phyloP scores from a whole-genome alignment of 106 monocot species.

The Acanthochlamys bracteata region DNA sequence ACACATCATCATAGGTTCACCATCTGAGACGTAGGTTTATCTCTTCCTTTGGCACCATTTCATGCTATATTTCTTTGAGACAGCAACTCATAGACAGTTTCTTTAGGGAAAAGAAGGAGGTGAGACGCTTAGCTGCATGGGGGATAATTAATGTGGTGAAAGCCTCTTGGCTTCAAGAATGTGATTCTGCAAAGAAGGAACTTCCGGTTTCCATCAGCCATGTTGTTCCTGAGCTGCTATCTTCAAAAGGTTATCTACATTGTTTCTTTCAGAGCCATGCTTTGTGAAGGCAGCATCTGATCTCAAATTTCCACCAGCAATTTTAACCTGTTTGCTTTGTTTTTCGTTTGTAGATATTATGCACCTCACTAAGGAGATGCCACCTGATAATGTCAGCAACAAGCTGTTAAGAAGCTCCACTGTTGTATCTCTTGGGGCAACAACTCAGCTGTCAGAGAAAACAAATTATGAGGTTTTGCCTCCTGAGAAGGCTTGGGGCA shows the following conservation, averaged over 20 bases:
- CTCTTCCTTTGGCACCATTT: neutral
- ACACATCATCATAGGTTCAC: conserved; percentile 79
- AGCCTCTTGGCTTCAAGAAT: conserved; percentile 82
- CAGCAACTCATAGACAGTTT: neutral
- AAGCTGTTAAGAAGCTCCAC: conserved; percentile 26
- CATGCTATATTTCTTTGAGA: neutral
- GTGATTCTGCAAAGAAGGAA: conserved; percentile 68
- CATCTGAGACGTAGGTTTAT: conserved; percentile 73
- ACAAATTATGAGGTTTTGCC: conserved; percentile 11
- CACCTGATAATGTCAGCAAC: conserved; percentile 16
- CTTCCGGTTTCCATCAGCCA: conserved; percentile 56
- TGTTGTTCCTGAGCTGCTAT: conserved; percentile 37
- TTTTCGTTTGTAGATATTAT: conserved; percentile 18
- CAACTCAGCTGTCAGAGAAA: conserved; percentile 12
- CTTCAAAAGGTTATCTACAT: conserved; percentile 53
- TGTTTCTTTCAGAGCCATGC: too few species aligned
- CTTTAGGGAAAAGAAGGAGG: conserved; percentile 85
- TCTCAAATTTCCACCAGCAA: too few species aligned
- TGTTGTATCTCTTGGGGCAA: conserved; percentile 7
- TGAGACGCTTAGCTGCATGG: conserved; percentile 67
- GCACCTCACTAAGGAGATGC: conserved; percentile 13
- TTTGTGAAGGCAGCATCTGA: too few species aligned
- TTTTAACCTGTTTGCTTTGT: neutral
- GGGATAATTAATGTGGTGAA: conserved; percentile 81
- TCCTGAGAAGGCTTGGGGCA: conserved; percentile 15